phyloP scores from a whole-genome alignment of 164 flowering plant genomes.

The Annona cherimola region DNA sequence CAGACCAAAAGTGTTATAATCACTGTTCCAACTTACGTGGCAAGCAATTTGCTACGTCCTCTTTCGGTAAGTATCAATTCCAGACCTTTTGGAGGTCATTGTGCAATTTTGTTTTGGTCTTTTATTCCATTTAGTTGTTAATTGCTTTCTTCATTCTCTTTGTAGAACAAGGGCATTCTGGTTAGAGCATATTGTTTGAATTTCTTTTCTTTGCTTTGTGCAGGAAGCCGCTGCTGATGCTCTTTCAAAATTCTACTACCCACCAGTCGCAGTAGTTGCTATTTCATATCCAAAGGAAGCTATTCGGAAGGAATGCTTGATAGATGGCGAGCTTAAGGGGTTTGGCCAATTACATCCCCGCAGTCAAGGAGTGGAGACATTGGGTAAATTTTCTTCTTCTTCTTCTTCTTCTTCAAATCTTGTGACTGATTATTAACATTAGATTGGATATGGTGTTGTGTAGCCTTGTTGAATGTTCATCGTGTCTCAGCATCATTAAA shows the following conservation, averaged over 20 bases:
- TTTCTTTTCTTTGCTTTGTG: not conserved
- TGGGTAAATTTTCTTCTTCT: slow-evolving; percentile 40
- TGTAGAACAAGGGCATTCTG: not conserved
- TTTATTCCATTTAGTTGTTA: not conserved
- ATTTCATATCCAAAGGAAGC: slow-evolving; percentile 85
- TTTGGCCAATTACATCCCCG: slow-evolving; percentile 99
- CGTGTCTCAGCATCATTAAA: not conserved
- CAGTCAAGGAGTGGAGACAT: slow-evolving; percentile 90
- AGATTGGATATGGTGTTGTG: not conserved
- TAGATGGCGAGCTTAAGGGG: slow-evolving; percentile 88
- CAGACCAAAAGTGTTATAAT: slow-evolving; percentile 62
- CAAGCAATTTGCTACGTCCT: slow-evolving; percentile 66
- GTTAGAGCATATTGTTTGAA: not conserved
- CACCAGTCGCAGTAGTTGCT: slow-evolving; percentile 93
- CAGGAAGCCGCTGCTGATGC: slow-evolving; percentile 83
- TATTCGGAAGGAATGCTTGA: slow-evolving; percentile 65
- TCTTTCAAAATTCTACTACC: slow-evolving; percentile 76
- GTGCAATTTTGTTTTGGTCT: not conserved
- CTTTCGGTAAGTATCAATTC: slow-evolving; percentile 62
- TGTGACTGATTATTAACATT: not conserved
- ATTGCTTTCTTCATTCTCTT: not conserved
- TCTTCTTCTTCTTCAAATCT: not conserved
- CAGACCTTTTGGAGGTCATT: not conserved
- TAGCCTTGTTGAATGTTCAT: not conserved
- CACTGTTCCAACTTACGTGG: slow-evolving; percentile 86